Evolutionary conservation across 2,329 filamentous ascomycete genomes (phyloP), one percentile per base, ranked within the genome.

Genomic region (Corinectria fuckeliana): DNA sequence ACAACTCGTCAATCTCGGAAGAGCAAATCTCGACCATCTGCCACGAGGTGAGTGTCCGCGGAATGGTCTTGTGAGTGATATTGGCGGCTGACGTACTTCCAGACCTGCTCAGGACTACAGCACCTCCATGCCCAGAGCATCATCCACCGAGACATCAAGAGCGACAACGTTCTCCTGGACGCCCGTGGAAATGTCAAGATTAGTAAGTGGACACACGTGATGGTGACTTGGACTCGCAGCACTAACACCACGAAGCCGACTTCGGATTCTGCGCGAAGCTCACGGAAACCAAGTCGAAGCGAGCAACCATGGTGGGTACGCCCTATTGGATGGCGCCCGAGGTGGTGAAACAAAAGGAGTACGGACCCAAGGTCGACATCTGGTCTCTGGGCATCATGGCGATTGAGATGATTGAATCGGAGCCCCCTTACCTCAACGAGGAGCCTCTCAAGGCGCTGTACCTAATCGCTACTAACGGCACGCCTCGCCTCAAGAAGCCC

Each of bases 271-370:
- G 93, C 76, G 95, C 95, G 75, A 98, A 98, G 81, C 90, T 99
- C 62, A 98, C 94, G 32, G 95, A 98, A 75, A 90, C 93, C 65
- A 96, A 96, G 80, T 95, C 88, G 70, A 98, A 99, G 84, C 93
- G 95, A 76, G 93, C 94, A 41, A 99, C 95, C 58, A 98, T 99
- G 95, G 95, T 99, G 55, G 95, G 95, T 65, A 99, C 95, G 30
- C 95, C 95, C 14, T 99, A 98, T 83, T 99, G 95, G 95, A 99
- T 99, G 95, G 95, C 95, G 8, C 95, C 95, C 34, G 95, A 99
- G 78, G 95, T 99, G 42, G 95, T 99, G 75, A 98, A 98, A 81
- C 95, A 98, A 77, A 98, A 98, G 81, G 94, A 97, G 77, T 99
- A 99, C 72, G 95, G 94, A 36, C 91, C 91, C 73, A 98, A 98